A percentile compares a stretch with the other conserved stretches of the same genome.
Conservation (phyloP, 2,329 filamentous ascomycete genomes). For the Cytospora piceicola region DNA sequence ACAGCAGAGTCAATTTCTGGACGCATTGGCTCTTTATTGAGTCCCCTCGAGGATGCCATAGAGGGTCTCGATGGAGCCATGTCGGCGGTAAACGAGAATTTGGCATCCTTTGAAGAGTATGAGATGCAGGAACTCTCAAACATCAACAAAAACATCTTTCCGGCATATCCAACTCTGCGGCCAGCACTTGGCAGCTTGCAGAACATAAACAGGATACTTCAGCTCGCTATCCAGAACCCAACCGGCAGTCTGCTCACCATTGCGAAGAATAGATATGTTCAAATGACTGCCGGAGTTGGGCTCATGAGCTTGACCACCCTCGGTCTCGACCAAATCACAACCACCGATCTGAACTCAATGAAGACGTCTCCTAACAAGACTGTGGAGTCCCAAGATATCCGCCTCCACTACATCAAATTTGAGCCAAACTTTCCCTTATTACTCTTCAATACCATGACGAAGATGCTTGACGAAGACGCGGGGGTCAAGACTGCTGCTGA, state of each 20-base stretch:
- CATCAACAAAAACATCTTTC: background rate
- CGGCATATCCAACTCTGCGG: background rate
- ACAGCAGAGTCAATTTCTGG: background rate
- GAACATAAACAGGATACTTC: slow-evolving; percentile 9
- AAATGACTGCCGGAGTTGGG: slow-evolving; percentile 3
- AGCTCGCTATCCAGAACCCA: background rate
- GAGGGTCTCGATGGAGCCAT: slow-evolving; percentile 16
- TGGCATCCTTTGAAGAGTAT: slow-evolving; percentile 1
- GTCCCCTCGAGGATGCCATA: background rate
- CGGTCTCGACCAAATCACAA: background rate
- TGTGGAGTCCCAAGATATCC: background rate
- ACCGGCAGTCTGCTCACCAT: background rate
- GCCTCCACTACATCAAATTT: slow-evolving; percentile 5
- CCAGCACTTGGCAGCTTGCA: background rate
- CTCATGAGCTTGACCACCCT: background rate
- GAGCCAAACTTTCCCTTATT: background rate
- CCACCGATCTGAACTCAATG: too few species aligned
- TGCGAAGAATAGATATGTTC: background rate
- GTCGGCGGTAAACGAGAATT: background rate
- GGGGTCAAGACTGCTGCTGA: slow-evolving; percentile 10
- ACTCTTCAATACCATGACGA: slow-evolving; percentile 1
- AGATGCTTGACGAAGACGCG: background rate
- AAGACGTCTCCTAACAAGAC: background rate
- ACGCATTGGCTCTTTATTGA: background rate
- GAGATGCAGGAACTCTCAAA: slow-evolving; percentile 1